Evolutionary conservation across 2,329 filamentous ascomycete genomes (phyloP), one percentile per base, ranked within the genome.

Genomic region (Xylaria sp.): DNA sequence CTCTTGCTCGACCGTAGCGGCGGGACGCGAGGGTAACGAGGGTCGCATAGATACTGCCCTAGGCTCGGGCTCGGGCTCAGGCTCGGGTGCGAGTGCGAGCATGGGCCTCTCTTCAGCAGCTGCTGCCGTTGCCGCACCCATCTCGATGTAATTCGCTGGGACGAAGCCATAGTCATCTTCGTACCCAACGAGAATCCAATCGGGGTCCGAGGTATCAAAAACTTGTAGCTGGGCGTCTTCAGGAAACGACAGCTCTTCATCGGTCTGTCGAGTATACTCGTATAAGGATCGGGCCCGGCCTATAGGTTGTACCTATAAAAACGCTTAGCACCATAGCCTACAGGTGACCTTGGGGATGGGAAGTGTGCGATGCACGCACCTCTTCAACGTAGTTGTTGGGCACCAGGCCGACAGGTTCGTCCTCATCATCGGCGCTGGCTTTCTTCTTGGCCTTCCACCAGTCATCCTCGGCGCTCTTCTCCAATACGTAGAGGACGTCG

Each of bases 391-490:
- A 99, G 72, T 97, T 99, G 70, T 90, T 92, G 13, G 94, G 94
- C 55, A 99, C 87, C 69, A 97, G 76, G 56, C 92, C 92, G 64
- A 91, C 86, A 2, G 92, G 92, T 74, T 97, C 92, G 40, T 96
- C 92, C 39, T 96, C 92, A 40, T 96, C 92, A 37, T 92, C 90
- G 21, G 78, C 82, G 26, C 83, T 84, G 60, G 92, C 91, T 76
- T 88, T 91, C 80, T 95, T 96, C 80, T 96, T 96, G 44, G 90
- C 91, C 73, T 88, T 94, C 94, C 94, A 97, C 94, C 94, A 97
- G 70, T 91, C 75, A 86, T 85, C 82, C 29, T 90, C 86, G 46
- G 76, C 71, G 60, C 85, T 89, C 77, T 95, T 95, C 66, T 96
- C 91, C 52, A 96, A 76, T 53, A 97, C 81, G 73, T 92, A 97